A percentile compares a stretch with the other conserved stretches of the same genome.
These are phyloP conservation scores for Hemerocallis citrina DNA, from an alignment of 106 monocot genomes.

Conservation along the genomic window DNA sequence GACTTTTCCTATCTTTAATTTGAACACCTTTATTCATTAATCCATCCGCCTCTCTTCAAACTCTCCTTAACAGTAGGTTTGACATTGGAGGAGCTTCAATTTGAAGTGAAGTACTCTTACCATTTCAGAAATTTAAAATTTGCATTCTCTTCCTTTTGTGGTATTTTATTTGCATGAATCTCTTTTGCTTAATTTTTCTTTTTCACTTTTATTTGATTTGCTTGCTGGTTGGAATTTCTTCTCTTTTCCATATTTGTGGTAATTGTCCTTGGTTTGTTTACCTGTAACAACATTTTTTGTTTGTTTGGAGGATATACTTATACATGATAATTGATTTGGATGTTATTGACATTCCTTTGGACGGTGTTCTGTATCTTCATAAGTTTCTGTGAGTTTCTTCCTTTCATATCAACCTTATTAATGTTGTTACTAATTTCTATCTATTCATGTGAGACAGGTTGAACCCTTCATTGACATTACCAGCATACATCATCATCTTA, in stretches of 20 bases:
- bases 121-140: no score
- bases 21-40: no score
- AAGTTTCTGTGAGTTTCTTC: neutral
- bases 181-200: no score
- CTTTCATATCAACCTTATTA: neutral
- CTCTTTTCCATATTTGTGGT: neutral
- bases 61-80: no score
- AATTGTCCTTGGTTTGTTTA: neutral
- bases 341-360: neutral
- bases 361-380: neutral
- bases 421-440: neutral
- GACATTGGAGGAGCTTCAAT: no score
- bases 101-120: no score
- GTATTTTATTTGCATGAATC: no score
- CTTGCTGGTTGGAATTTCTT: neutral
- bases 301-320: neutral
- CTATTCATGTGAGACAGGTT: constrained; percentile 37
- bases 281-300: neutral
- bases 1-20: no score
- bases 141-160: no score
- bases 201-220: no score
- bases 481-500: constrained; percentile 62
- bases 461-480: constrained; percentile 92
- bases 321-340: neutral
- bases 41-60: no score